A percentile compares a stretch with the other conserved stretches of the same genome.
Evolutionary conservation across 345 rosid genomes (phyloP).

Genomic region (Salix exigua): DNA sequence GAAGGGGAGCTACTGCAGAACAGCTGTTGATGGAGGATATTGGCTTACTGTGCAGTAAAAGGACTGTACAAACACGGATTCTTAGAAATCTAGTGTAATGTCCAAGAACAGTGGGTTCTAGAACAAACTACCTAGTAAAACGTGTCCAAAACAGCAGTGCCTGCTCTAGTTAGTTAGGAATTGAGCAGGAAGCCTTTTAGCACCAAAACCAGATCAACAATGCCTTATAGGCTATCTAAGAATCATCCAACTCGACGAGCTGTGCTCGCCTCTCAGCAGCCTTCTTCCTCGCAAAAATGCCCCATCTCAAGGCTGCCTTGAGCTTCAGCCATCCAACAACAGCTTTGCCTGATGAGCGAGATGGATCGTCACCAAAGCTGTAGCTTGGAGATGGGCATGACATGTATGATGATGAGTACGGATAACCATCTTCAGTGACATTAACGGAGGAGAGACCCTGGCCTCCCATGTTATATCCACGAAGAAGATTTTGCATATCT

Average conservation of each 20-base stretch:
- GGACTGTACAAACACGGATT: slow-evolving; percentile 5
- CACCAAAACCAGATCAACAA: slow-evolving; percentile 16
- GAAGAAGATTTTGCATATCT: slow-evolving; percentile 32
- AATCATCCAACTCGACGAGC: slow-evolving; percentile 23
- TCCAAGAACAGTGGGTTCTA: slow-evolving; percentile 7
- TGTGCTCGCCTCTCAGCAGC: slow-evolving; percentile 34
- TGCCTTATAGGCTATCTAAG: slow-evolving; percentile 15
- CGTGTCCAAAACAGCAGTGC: not conserved
- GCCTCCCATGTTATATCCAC: slow-evolving; percentile 23
- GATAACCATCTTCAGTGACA: slow-evolving; percentile 20
- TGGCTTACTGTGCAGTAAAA: slow-evolving; percentile 10
- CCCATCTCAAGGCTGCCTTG: slow-evolving; percentile 33
- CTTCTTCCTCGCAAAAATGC: slow-evolving; percentile 28
- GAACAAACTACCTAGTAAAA: not conserved
- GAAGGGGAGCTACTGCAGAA: not conserved
- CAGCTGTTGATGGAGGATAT: not conserved
- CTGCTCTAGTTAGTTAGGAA: slow-evolving; percentile 1
- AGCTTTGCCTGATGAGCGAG: slow-evolving; percentile 30
- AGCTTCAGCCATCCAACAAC: slow-evolving; percentile 34
- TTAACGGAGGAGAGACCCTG: slow-evolving; percentile 15
- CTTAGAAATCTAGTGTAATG: slow-evolving; percentile 1
- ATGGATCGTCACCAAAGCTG: slow-evolving; percentile 22
- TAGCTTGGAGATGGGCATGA: slow-evolving; percentile 15
- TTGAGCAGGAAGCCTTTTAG: not conserved
- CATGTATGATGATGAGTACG: slow-evolving; percentile 15